Conservation (phyloP, 148 eudicot species). For the Talinum fruticosum region DNA sequence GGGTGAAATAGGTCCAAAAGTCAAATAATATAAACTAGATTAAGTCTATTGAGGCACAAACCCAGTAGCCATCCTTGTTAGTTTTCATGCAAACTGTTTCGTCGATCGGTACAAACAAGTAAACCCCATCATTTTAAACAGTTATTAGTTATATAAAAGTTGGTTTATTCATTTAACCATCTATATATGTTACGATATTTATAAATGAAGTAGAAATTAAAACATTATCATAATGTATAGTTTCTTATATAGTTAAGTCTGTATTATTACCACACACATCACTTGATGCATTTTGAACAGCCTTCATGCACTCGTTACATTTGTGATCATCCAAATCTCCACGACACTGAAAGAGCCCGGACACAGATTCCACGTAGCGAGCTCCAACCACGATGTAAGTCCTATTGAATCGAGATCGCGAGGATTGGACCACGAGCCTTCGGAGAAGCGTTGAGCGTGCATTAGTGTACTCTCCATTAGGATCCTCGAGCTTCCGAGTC, state of each 20-base stretch:
- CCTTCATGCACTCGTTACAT: slow-evolving; percentile 26
- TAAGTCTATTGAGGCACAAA: too few relatives aligned
- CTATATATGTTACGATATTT: too few relatives aligned
- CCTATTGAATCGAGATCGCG: slow-evolving; percentile 33
- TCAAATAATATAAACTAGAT: too few relatives aligned
- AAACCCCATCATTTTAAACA: too few relatives aligned
- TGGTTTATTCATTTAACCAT: too few relatives aligned
- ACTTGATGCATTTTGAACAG: slow-evolving; percentile 1
- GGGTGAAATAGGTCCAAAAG: too few relatives aligned
- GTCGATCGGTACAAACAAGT: too few relatives aligned
- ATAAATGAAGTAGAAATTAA: too few relatives aligned
- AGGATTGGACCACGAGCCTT: slow-evolving; percentile 33
- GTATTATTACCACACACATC: slow-evolving; percentile 19
- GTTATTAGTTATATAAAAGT: too few relatives aligned
- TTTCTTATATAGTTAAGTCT: too few relatives aligned
- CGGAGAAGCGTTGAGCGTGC: slow-evolving; percentile 10
- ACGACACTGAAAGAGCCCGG: slow-evolving; percentile 27
- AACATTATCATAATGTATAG: background rate
- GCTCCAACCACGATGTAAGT: slow-evolving; percentile 24
- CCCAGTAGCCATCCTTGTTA: too few relatives aligned
- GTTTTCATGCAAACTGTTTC: too few relatives aligned
- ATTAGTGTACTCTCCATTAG: background rate
- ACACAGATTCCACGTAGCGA: slow-evolving; percentile 5
- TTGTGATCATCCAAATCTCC: slow-evolving; percentile 24
- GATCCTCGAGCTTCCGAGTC: slow-evolving; percentile 3